Conservation (phyloP, 345 rosid species). For the Eucalyptus curtisii region DNA sequence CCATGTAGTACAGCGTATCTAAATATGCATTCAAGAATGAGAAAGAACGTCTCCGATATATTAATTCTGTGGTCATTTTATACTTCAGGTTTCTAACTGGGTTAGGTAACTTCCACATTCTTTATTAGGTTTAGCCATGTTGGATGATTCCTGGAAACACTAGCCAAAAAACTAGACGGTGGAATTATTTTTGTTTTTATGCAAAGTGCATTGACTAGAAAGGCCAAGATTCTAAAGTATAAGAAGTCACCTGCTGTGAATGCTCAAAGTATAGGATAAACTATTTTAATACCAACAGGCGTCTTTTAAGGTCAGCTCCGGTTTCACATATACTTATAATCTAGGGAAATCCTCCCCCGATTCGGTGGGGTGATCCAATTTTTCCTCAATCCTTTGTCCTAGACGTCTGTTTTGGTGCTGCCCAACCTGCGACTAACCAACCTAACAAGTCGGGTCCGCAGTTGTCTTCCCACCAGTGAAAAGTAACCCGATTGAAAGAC, state of each 20-base stretch:
- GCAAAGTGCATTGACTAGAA: background rate
- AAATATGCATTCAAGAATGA: background rate
- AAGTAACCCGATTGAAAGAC: too few relatives aligned
- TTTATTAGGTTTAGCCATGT: background rate
- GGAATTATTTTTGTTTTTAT: background rate
- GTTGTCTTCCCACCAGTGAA: too few relatives aligned
- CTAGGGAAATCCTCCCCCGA: background rate
- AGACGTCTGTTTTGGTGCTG: background rate
- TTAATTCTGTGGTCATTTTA: background rate
- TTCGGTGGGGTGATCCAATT: background rate
- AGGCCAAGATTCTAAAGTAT: background rate
- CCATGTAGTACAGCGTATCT: background rate
- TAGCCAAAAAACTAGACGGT: background rate
- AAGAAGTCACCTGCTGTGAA: background rate
- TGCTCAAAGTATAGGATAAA: background rate
- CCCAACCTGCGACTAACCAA: too few relatives aligned
- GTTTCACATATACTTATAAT: background rate
- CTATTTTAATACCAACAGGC: background rate
- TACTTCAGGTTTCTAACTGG: background rate
- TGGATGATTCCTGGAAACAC: background rate
- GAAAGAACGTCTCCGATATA: background rate
- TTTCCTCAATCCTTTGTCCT: background rate
- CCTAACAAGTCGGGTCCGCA: too few relatives aligned
- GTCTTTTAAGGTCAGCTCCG: background rate
- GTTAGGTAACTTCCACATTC: too few relatives aligned